phyloP scores from a whole-genome alignment of 345 rosid species.

The Crucihimalaya himalaica region DNA sequence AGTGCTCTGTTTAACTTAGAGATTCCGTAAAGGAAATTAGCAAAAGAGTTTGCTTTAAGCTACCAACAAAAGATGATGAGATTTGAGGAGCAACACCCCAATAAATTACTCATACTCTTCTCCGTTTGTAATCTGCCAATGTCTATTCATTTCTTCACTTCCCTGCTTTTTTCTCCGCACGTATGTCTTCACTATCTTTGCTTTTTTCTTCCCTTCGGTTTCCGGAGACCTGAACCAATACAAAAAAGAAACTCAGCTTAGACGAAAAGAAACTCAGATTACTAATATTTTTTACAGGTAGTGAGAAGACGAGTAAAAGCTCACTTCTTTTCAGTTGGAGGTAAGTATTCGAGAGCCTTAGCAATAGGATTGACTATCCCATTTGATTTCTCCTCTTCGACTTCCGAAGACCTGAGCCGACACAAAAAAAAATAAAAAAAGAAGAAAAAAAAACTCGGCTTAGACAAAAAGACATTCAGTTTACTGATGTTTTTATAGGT shows the following conservation, averaged over 20 bases:
- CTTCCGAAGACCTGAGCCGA: not conserved
- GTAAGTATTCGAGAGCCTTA: not conserved
- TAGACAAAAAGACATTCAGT: not conserved
- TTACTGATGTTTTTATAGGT: not conserved
- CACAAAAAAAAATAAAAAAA: too few species aligned
- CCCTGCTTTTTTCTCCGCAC: not conserved
- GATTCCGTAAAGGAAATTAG: not conserved
- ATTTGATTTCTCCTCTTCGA: not conserved
- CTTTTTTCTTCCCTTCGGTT: not conserved
- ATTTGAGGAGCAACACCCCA: not conserved
- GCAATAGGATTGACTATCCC: not conserved
- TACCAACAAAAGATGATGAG: not conserved
- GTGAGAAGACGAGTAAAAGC: not conserved
- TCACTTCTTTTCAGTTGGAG: not conserved
- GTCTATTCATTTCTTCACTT: not conserved
- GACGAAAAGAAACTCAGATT: not conserved
- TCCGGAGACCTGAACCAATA: constrained; percentile 10
- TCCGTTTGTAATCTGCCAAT: not conserved
- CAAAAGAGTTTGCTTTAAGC: constrained; percentile 3
- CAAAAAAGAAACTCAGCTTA: not conserved
- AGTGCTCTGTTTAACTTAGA: not conserved
- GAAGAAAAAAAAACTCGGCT: not conserved
- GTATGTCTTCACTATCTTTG: not conserved
- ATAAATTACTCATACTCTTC: not conserved
- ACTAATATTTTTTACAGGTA: not conserved